Evolutionary conservation across 1,139 yeast species (phyloP), one percentile per base, ranked within the genome.

Genomic region (Yamadazyma epiphylla): DNA sequence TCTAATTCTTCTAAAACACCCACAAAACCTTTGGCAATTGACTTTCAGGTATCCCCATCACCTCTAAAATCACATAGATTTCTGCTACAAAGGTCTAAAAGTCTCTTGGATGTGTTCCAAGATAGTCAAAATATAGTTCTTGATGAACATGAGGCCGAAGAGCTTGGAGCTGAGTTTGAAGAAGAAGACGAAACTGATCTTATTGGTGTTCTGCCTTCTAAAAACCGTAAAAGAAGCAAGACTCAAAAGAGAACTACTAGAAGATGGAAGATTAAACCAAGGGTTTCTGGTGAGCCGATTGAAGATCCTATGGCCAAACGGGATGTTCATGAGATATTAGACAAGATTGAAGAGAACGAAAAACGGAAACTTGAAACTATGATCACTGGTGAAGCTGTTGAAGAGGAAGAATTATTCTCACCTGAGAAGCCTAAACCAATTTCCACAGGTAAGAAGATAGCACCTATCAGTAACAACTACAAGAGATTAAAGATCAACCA

Each of bases 181-280:
- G 38, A 35, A 20, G 32, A 38, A 24, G 39, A 31, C 3, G 38
- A 28, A 11, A 34, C 30, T 3, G 36, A 32, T 15, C 40, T 36
- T 6, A 45, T 37, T 3, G 32, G 39, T 4, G 20, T 24, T 5
- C 41, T 27, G 53, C 39, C 52, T 33, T 13, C 46, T 24, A 15
- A 51, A 40, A 13, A 13, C 9, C 45, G 26, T 26, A 53, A 46
- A 59, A 60, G 35, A 62, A 61, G 54, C 64, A 59, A 51, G 55
- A 59, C 80, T 0, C 81, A 74, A 30, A 81, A 80, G 57, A 60
- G 89, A 47, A 72, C 78, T 3, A 79, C 87, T 0, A 62, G 81
- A 41, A 63, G 81, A 35, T 77, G 74, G 50, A 74, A 71, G 36
- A 68, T 80, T 52, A 71, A 68, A 37, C 76, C 80, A 1, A 47